phyloP scores from a whole-genome alignment of 1,284 basidiomycete genomes.

The Polyporus tsugae region DNA sequence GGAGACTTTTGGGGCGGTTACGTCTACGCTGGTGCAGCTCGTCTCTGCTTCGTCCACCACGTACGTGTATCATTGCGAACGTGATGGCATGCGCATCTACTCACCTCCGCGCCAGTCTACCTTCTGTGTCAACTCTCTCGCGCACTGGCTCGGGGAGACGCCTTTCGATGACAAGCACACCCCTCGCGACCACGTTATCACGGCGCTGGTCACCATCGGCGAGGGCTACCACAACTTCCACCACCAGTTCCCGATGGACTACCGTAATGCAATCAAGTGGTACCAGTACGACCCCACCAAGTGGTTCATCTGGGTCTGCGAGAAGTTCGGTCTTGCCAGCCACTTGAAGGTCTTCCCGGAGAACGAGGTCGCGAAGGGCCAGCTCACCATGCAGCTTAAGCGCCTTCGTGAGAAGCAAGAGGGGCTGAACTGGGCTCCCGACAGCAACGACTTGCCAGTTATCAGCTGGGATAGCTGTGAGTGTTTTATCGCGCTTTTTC shows the following conservation, averaged over 20 bases:
- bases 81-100: constrained; percentile 3
- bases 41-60: constrained; percentile 90
- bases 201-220: constrained; percentile 88
- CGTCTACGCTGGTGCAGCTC: constrained; percentile 85
- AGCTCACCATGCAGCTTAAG: constrained; percentile 93
- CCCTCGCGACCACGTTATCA: constrained; percentile 88
- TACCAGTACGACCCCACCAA: constrained; percentile 92
- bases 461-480: constrained; percentile 88
- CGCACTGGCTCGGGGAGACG: constrained; percentile 92
- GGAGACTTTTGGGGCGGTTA: constrained; percentile 87
- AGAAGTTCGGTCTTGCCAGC: constrained; percentile 77
- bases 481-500: constrained; percentile 38
- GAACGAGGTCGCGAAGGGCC: constrained; percentile 92
- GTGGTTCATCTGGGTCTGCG: constrained; percentile 86
- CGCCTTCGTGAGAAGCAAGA: constrained; percentile 78
- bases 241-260: constrained; percentile 95
- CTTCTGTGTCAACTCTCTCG: constrained; percentile 95
- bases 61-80: constrained; percentile 51
- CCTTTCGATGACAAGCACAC: constrained; percentile 97
- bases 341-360: constrained; percentile 94
- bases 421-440: constrained; percentile 81
- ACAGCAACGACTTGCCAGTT: constrained; percentile 79
- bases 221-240: constrained; percentile 99
- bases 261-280: constrained; percentile 93
- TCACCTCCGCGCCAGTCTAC: constrained; percentile 66